Evolutionary conservation across 139 green algal species (phyloP), one percentile per base, ranked within the genome.

Genomic region (Volvox africanus): DNA sequence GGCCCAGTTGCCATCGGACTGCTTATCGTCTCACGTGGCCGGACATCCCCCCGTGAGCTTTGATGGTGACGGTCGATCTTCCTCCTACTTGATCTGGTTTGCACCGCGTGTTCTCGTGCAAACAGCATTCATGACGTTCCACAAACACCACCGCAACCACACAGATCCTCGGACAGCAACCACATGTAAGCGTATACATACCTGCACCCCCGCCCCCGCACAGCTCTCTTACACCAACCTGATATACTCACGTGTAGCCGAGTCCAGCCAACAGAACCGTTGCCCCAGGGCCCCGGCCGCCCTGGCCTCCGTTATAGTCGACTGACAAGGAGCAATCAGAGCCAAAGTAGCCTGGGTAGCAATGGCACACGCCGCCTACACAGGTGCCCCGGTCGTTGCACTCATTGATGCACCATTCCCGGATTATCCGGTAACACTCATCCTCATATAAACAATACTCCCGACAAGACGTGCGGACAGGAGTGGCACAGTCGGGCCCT

Each of bases 341-440:
- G 0, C 86, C 86, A 65, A 84, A 90, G 55, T 84, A 90, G 19
- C 86, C 86, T 1, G 86, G 86, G 67, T 50, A 90, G 73, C 86
- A 90, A 75, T 90, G 86, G 73, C 86, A 90, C 35, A 83, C 61
- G n/a, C 86, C 86, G 44, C 86, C 50, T 20, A 90, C 73, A 20
- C 86, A 90, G 9, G 18, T 36, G 9, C 86, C 86, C 20, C 86
- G 71, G 71, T 11, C 30, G 50, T 90, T 90, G 86, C 86, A 90
- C 22, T 83, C 73, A 55, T 90, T 90, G 37, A 90, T 90, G 73
- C 86, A 90, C 86, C 71, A 83, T 32, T 90, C 86, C 1, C 50
- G 71, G 30, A 76, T 76, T 28, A 90, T 1, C n/a, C 86, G 86
- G 73, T 65, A 1, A 69, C 86, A 90, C 69, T 90, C 30, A 0